Conservation (phyloP, 352 stramenopile genomes). For the Aphanomyces euteiches region DNA sequence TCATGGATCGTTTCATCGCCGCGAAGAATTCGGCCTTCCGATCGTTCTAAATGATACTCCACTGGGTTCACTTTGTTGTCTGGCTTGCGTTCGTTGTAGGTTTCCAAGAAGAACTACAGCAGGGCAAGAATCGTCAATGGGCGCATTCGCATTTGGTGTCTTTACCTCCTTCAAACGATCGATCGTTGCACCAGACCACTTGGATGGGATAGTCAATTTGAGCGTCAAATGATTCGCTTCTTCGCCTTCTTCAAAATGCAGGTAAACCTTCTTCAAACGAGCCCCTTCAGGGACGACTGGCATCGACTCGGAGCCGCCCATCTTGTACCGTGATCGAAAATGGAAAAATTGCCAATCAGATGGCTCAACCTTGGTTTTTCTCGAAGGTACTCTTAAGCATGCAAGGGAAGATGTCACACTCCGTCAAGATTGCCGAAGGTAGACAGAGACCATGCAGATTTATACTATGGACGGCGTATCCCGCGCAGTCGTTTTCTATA, state of each 20-base stretch:
- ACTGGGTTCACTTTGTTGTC: slow-evolving; percentile 52
- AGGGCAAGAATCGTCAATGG: background rate
- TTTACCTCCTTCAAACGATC: slow-evolving; percentile 80
- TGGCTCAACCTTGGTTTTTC: background rate
- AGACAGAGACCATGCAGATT: too few relatives aligned
- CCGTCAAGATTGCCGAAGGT: too few relatives aligned
- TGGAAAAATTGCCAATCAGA: slow-evolving; percentile 18
- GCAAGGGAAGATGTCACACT: background rate
- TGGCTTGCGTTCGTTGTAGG: slow-evolving; percentile 88
- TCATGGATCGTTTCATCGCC: slow-evolving; percentile 75
- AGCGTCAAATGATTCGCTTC: slow-evolving; percentile 66
- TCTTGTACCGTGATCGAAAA: background rate
- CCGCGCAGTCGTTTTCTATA: background rate
- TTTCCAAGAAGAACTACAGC: slow-evolving; percentile 82
- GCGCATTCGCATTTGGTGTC: background rate
- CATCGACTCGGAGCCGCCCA: slow-evolving; percentile 27
- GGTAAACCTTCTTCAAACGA: slow-evolving; percentile 85
- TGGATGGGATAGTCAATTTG: slow-evolving; percentile 86
- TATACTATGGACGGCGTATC: background rate
- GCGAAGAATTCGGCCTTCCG: slow-evolving; percentile 46
- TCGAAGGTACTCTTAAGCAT: slow-evolving; percentile 6
- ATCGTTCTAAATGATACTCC: slow-evolving; percentile 70
- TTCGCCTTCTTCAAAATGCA: slow-evolving; percentile 75
- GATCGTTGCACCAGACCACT: slow-evolving; percentile 75
- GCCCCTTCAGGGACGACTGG: slow-evolving; percentile 55